A percentile compares a stretch with the other conserved stretches of the same genome.
These are phyloP conservation scores for Brettanomyces custersianus DNA, from an alignment of 805 yeast genomes.

Conservation along the genomic window DNA sequence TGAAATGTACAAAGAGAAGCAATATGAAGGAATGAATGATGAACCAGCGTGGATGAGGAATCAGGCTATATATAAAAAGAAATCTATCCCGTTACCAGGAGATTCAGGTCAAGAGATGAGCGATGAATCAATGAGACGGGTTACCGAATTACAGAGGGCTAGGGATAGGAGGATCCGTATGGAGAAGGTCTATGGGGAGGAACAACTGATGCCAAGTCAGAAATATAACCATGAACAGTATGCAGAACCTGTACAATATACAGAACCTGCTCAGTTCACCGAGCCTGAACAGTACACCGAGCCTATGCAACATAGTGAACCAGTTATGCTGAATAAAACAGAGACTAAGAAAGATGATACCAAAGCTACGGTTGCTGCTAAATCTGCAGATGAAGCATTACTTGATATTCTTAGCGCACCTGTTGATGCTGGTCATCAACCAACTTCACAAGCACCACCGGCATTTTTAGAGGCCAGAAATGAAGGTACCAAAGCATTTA, in stretches of 20 bases:
- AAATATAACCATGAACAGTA: background rate
- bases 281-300: background rate
- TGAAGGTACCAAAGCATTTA: constrained; percentile 37
- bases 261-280: background rate
- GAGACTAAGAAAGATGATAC: too few species aligned
- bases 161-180: constrained; percentile 4
- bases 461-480: background rate
- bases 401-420: constrained; percentile 11
- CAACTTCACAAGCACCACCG: background rate
- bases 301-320: too few species aligned
- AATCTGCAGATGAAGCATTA: background rate
- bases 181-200: constrained; percentile 1
- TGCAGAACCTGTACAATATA: background rate
- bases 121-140: constrained; percentile 23
- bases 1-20: constrained; percentile 41
- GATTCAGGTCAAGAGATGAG: constrained; percentile 36
- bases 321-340: too few species aligned
- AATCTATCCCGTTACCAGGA: constrained; percentile 23
- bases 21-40: constrained; percentile 21
- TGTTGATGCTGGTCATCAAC: background rate
- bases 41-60: constrained; percentile 73
- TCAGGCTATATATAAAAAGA: constrained; percentile 38
- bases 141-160: constrained; percentile 12
- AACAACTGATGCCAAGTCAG: constrained; percentile 5
- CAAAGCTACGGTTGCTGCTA: background rate